A percentile compares a stretch with the other conserved stretches of the same genome.
Evolutionary conservation across 2,329 filamentous ascomycete genomes (phyloP).

Genomic region (Alternaria hordeiaustralica): DNA sequence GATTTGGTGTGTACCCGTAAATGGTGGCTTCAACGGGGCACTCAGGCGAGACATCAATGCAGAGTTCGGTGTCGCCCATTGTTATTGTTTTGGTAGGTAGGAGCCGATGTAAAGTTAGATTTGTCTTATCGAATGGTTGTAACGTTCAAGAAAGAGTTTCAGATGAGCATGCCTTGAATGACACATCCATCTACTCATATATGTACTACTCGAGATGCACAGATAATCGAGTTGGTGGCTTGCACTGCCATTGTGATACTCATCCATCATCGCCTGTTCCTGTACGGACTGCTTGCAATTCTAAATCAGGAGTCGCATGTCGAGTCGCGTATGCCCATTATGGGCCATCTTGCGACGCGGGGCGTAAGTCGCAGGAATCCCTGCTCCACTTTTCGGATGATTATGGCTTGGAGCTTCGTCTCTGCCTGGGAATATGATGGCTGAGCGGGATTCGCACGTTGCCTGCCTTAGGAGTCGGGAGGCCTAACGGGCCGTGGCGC

Average conservation of each 20-base stretch:
- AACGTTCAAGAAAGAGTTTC: background rate
- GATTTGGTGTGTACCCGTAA: constrained; percentile 61
- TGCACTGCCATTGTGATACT: background rate
- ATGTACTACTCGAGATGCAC: background rate
- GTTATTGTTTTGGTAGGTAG: background rate
- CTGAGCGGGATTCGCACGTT: background rate
- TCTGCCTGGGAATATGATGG: background rate
- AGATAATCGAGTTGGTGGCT: background rate
- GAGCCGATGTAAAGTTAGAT: background rate
- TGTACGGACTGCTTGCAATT: background rate
- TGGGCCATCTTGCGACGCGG: background rate
- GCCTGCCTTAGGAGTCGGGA: background rate
- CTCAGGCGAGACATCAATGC: background rate
- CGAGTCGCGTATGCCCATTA: background rate
- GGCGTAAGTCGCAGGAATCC: background rate
- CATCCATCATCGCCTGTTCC: background rate
- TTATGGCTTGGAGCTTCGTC: background rate
- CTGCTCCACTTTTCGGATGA: background rate
- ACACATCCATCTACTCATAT: background rate
- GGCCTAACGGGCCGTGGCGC: background rate
- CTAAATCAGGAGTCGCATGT: background rate
- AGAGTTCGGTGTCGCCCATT: background rate
- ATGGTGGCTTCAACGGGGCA: constrained; percentile 55
- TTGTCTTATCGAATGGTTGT: background rate
- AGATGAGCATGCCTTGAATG: background rate